Evolutionary conservation across 805 yeast genomes (phyloP).

Genomic region (Saccharomycopsis microspora): DNA sequence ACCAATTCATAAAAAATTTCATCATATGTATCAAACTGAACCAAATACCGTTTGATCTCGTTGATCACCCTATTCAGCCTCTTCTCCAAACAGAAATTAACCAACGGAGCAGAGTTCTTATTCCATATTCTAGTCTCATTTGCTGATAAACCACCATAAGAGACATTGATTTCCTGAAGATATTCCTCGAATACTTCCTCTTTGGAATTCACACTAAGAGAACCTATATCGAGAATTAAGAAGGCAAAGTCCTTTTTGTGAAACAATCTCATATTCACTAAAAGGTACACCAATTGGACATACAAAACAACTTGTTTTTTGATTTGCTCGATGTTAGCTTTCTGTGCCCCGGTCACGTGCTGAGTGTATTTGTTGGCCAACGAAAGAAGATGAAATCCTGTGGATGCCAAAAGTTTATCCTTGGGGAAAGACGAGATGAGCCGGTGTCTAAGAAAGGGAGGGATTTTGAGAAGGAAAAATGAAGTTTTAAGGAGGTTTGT

Average conservation of each 20-base stretch:
- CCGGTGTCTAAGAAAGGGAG: background rate
- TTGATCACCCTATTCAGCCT: slow-evolving; percentile 8
- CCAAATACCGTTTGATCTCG: slow-evolving; percentile 12
- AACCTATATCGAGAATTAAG: too few species aligned
- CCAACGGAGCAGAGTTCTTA: background rate
- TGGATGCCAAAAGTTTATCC: background rate
- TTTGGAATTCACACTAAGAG: too few species aligned
- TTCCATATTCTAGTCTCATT: background rate
- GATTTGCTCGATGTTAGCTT: background rate
- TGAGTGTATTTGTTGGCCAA: slow-evolving; percentile 1
- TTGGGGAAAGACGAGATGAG: background rate
- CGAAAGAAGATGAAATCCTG: slow-evolving; percentile 2
- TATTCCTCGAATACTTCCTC: too few species aligned
- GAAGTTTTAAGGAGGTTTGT: too few species aligned
- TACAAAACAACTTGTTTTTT: background rate
- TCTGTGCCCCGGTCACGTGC: background rate
- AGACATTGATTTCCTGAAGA: background rate
- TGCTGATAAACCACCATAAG: background rate
- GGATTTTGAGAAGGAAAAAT: too few species aligned
- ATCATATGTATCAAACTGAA: slow-evolving; percentile 14
- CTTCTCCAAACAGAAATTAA: slow-evolving; percentile 7
- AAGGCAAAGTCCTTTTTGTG: slow-evolving; percentile 1
- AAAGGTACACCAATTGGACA: slow-evolving; percentile 4
- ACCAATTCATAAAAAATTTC: slow-evolving; percentile 13
- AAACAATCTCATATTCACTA: slow-evolving; percentile 4